Evolutionary conservation across 2,329 filamentous ascomycete genomes (phyloP).

Genomic region (Hypoxylon sp.): DNA sequence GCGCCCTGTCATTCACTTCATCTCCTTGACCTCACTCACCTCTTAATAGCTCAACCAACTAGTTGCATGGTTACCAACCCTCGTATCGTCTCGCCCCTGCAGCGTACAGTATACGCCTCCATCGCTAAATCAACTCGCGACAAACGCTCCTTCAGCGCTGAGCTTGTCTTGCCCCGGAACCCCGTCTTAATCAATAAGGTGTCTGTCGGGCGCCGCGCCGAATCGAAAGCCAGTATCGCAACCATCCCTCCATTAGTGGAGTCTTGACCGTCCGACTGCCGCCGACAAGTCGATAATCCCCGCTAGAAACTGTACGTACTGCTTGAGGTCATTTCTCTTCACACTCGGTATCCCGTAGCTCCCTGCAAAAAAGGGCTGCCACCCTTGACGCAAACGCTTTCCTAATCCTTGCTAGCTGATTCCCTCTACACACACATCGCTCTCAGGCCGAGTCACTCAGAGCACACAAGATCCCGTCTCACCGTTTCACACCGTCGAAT

Average conservation of each 20-base stretch:
- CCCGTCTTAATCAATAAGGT: constrained; percentile 18
- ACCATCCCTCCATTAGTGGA: constrained; percentile 36
- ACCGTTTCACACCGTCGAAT: constrained; percentile 39
- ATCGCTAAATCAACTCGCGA: constrained; percentile 15
- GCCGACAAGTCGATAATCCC: constrained; percentile 17
- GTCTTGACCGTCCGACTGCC: constrained; percentile 33
- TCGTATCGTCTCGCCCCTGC: constrained; percentile 11
- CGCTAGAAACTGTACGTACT: constrained; percentile 27
- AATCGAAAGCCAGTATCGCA: constrained; percentile 27
- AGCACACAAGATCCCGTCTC: constrained; percentile 36
- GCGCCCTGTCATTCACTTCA: constrained; percentile 21
- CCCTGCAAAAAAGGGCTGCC: constrained; percentile 20
- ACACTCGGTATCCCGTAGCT: constrained; percentile 29
- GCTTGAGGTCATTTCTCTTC: constrained; percentile 17
- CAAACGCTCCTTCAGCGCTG: constrained; percentile 15
- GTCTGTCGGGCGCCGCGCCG: constrained; percentile 22
- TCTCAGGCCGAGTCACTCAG: constrained; percentile 39
- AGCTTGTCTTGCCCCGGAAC: constrained; percentile 1
- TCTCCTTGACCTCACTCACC: neutral
- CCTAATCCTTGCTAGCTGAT: constrained; percentile 44
- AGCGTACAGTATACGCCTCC: constrained; percentile 17
- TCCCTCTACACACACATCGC: constrained; percentile 32
- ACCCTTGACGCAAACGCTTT: constrained; percentile 39
- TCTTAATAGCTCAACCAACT: constrained; percentile 5
- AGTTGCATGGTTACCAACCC: constrained; percentile 6